Evolutionary conservation across 202 grass and related monocot species (phyloP), one percentile per base, ranked within the genome.

Genomic region (Panicum virgatum): DNA sequence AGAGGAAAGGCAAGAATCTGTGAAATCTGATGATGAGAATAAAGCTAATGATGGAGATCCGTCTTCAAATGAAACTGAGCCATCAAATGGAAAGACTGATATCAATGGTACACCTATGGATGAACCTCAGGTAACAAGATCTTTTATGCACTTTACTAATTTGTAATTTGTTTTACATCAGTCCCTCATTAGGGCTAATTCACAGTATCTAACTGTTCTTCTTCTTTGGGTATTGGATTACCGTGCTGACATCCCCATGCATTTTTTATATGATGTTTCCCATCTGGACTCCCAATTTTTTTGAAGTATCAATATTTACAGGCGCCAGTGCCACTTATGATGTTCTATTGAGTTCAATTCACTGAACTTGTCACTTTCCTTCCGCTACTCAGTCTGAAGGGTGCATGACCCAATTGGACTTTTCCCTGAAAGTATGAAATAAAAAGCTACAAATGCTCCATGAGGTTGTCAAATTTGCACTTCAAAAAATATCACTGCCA

Each of bases 1-100:
- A 79, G 92, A 94, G 60, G 68, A 89, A 87, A 85, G 68, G 25
- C 84, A 87, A 83, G 92, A 94, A 78, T 84, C 77, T 85, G 51
- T 63, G 39, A 89, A 87, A 86, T 87, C 86, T 45, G 87, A 83
- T 20, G 86, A 87, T 36, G 89, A 85, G 23, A 85, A 71, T 72
- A 94, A 89, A 42, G 81, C 70, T 68, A 84, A 78, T 57, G 84
- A 89, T 83, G 75, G 69, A 50, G 81, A 91, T 32, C 81, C 65
- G 13, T 91, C 89, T 37, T 85, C 89, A 32, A 50, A 72, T 1
- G 68, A 72, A 70, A 47, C 66, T 32, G 89, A 82, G 42, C 66
- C 79, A 73, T 88, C 86, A 58, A 89, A 86, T 82, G 87, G 58
- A 65, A 94, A 83, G 56, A 82, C 75, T 52, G 62, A 94, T 80